phyloP scores from a whole-genome alignment of 1,284 basidiomycete genomes.

The Moesziomyces sp. region DNA sequence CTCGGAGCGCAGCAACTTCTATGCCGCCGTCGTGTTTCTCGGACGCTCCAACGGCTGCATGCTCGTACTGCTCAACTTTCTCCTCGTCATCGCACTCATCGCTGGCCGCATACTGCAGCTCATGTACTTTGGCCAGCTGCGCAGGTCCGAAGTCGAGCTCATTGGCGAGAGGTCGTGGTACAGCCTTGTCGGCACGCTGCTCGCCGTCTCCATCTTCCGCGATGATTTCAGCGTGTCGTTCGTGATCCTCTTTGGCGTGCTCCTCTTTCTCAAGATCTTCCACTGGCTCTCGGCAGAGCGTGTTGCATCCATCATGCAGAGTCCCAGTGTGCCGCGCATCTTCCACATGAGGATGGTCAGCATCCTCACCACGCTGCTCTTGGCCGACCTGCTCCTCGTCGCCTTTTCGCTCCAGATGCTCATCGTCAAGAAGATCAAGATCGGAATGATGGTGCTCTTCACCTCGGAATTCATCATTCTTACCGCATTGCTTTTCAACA shows the following conservation, averaged over 20 bases:
- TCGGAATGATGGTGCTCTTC: constrained; percentile 84
- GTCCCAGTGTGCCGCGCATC: constrained; percentile 80
- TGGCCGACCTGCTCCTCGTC: constrained; percentile 79
- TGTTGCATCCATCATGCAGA: constrained; percentile 98
- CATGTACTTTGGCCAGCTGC: constrained; percentile 90
- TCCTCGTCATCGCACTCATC: constrained; percentile 79
- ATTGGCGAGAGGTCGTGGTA: constrained; percentile 96
- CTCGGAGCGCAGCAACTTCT: constrained; percentile 88
- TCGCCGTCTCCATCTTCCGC: constrained; percentile 96
- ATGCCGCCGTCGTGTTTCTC: constrained; percentile 89
- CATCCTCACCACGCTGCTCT: constrained; percentile 78
- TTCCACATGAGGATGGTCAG: constrained; percentile 86
- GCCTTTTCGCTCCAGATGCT: constrained; percentile 76
- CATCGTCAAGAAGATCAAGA: constrained; percentile 64
- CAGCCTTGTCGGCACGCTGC: constrained; percentile 92
- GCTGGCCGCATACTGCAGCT: constrained; percentile 82
- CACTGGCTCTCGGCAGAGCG: constrained; percentile 96
- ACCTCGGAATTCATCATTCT: constrained; percentile 89
- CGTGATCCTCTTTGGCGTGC: constrained; percentile 87
- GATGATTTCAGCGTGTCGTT: constrained; percentile 80
- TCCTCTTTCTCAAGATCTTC: constrained; percentile 95
- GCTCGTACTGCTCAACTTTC: constrained; percentile 86
- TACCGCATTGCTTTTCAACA: constrained; percentile 81
- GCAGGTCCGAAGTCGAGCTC: constrained; percentile 91
- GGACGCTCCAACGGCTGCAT: constrained; percentile 81